Evolutionary conservation across 2,329 filamentous ascomycete species (phyloP).

Genomic region (Nigrospora sphaerica): DNA sequence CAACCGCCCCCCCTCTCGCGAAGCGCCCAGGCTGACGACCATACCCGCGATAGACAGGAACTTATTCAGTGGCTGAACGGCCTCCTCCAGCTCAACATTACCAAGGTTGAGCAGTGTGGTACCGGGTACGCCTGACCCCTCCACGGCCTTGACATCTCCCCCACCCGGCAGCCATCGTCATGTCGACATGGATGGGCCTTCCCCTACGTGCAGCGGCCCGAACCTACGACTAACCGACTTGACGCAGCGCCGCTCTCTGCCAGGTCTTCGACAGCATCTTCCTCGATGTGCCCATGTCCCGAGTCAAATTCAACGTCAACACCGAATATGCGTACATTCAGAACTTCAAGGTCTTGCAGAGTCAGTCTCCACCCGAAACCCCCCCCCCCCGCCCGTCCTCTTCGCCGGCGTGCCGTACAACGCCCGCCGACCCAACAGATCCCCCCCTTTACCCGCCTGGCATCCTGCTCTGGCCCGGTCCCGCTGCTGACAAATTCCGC

Average conservation of each 20-base stretch:
- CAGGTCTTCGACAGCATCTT: slow-evolving; percentile 99
- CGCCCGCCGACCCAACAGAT: background rate
- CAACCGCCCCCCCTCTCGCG: background rate
- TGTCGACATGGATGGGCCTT: too few species aligned
- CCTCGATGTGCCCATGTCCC: slow-evolving; percentile 86
- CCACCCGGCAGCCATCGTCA: background rate
- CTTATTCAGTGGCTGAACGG: slow-evolving; percentile 95
- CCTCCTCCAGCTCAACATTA: slow-evolving; percentile 95
- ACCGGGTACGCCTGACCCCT: slow-evolving; percentile 64
- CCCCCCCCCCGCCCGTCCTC: background rate
- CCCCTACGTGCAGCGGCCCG: background rate
- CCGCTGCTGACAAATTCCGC: too few species aligned
- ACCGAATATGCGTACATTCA: slow-evolving; percentile 95
- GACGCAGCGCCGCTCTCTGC: slow-evolving; percentile 77
- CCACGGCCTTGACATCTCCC: slow-evolving; percentile 5
- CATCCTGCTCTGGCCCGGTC: background rate
- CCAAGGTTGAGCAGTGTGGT: slow-evolving; percentile 97
- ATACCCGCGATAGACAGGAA: slow-evolving; percentile 65
- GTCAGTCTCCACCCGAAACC: slow-evolving; percentile 43
- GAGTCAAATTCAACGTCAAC: slow-evolving; percentile 98
- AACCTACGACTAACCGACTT: slow-evolving; percentile 1
- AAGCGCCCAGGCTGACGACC: background rate
- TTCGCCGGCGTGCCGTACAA: too few species aligned
- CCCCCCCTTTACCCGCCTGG: background rate
- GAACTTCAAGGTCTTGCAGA: slow-evolving; percentile 97